Percentiles rank a stretch among this genome's conserved stretches.
These are phyloP conservation scores for Fulvia fulva DNA, from an alignment of 2,329 filamentous ascomycete species.

Conservation along the genomic window DNA sequence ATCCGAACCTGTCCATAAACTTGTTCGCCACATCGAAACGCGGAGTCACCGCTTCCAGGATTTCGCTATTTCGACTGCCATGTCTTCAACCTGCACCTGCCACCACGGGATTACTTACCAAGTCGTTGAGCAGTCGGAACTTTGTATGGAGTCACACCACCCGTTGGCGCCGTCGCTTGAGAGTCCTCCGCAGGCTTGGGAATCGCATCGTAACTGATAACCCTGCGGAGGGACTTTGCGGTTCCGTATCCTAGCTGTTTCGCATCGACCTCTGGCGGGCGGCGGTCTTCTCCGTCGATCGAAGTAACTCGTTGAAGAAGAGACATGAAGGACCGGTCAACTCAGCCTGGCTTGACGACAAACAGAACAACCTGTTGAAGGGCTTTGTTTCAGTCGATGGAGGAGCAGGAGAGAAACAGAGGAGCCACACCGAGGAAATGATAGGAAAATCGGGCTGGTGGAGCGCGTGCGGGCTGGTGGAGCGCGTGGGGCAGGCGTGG, in stretches of 20 bases:
- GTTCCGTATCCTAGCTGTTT: conserved; percentile 22
- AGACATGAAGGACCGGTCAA: conserved; percentile 41
- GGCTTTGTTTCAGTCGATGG: background rate
- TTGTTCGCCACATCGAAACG: no score
- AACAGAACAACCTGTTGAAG: conserved; percentile 7
- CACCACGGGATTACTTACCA: conserved; percentile 22
- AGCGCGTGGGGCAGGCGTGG: background rate
- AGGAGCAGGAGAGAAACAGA: background rate
- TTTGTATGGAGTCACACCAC: conserved; percentile 48
- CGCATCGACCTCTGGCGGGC: conserved; percentile 26
- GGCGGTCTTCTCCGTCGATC: conserved; percentile 48
- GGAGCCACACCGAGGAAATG: conserved; percentile 1
- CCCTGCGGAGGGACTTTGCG: conserved; percentile 33
- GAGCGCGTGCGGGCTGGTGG: conserved; percentile 1
- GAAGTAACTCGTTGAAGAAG: conserved; percentile 50
- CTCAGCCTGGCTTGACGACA: background rate
- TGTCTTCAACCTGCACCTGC: background rate
- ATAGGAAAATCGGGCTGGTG: conserved; percentile 1
- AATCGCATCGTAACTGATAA: conserved; percentile 49
- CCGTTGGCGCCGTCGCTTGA: conserved; percentile 36
- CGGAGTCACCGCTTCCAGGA: no score
- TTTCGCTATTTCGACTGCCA: background rate
- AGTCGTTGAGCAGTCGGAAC: conserved; percentile 38
- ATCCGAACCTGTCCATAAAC: no score
- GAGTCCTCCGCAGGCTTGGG: conserved; percentile 36